A percentile compares a stretch with the other conserved stretches of the same genome.
Conservation (phyloP, 495 filamentous ascomycete species). For the Penicillium goetzii region DNA sequence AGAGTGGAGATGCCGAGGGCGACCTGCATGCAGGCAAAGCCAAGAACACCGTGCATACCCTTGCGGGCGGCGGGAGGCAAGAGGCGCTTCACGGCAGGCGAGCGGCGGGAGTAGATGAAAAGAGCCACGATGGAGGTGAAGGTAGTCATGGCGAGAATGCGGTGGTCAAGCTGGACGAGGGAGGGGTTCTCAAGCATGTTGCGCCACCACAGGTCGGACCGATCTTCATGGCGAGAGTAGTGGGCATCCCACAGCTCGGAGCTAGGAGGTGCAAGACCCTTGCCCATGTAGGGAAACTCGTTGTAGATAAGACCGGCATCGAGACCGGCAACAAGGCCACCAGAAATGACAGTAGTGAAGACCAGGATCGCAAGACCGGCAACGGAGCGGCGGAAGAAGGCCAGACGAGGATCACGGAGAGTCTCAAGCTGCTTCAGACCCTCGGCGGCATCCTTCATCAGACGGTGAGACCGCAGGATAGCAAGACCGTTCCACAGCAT, state of each 20-base stretch:
- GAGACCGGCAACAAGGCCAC: constrained; percentile 89
- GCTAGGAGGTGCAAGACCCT: constrained; percentile 75
- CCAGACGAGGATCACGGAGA: constrained; percentile 67
- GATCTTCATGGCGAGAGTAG: constrained; percentile 79
- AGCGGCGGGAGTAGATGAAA: constrained; percentile 74
- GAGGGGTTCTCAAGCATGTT: constrained; percentile 97
- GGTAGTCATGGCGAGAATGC: constrained; percentile 86
- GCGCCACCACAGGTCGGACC: constrained; percentile 86
- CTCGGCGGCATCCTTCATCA: constrained; percentile 64
- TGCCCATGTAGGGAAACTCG: constrained; percentile 94
- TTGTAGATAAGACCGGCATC: constrained; percentile 98
- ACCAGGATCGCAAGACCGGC: constrained; percentile 74
- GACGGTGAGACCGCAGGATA: constrained; percentile 72
- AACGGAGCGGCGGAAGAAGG: constrained; percentile 72
- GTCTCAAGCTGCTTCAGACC: constrained; percentile 58
- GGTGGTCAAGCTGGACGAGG: constrained; percentile 91
- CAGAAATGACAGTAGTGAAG: constrained; percentile 89
- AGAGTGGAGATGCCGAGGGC: constrained; percentile 85
- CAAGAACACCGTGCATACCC: constrained; percentile 79
- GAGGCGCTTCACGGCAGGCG: constrained; percentile 58
- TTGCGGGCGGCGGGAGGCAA: constrained; percentile 68
- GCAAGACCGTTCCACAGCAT: constrained; percentile 93
- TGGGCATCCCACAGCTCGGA: constrained; percentile 81
- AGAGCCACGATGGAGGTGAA: constrained; percentile 79
- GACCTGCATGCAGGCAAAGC: constrained; percentile 81